These are phyloP conservation scores for Phyllachora maydis DNA, from an alignment of 2,329 filamentous ascomycete genomes.

Conservation along the genomic window DNA sequence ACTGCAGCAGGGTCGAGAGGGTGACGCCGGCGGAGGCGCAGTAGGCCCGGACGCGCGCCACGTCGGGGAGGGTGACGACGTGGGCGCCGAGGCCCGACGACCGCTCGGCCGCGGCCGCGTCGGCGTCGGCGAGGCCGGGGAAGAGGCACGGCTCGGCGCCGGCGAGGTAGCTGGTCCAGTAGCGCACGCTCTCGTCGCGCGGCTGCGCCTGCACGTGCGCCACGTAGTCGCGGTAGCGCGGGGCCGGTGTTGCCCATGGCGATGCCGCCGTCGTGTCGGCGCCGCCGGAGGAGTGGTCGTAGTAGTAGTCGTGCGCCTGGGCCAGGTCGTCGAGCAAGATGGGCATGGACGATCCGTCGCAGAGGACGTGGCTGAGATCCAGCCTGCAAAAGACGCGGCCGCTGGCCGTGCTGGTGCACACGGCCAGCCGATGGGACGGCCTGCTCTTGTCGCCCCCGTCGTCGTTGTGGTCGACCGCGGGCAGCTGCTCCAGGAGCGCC, in stretches of 20 bases:
- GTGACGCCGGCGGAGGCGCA: constrained; percentile 20
- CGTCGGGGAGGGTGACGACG: constrained; percentile 3
- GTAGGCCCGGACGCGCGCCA: constrained; percentile 9
- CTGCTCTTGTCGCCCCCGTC: no score
- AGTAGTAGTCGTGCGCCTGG: constrained; percentile 7
- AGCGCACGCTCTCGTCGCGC: constrained; percentile 5
- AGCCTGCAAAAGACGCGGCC: constrained; percentile 7
- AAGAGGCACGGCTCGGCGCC: constrained; percentile 10
- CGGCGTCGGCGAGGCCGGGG: constrained; percentile 6
- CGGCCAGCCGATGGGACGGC: constrained; percentile 5
- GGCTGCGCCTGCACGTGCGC: constrained; percentile 5
- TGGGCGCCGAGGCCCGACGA: constrained; percentile 5
- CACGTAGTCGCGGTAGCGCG: constrained; percentile 5
- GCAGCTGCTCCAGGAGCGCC: constrained; percentile 1
- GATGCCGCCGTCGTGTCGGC: not conserved
- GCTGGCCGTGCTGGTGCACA: constrained; percentile 2
- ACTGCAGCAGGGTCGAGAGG: constrained; percentile 25
- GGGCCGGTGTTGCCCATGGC: constrained; percentile 2
- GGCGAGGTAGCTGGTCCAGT: constrained; percentile 9
- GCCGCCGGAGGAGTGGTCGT: no score
- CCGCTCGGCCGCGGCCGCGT: not conserved
- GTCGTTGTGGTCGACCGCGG: constrained; percentile 4
- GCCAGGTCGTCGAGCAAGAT: constrained; percentile 11
- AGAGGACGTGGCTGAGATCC: constrained; percentile 14
- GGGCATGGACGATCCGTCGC: constrained; percentile 10